Conservation (phyloP, 2,329 filamentous ascomycete species). For the Talaromyces verruculosus region DNA sequence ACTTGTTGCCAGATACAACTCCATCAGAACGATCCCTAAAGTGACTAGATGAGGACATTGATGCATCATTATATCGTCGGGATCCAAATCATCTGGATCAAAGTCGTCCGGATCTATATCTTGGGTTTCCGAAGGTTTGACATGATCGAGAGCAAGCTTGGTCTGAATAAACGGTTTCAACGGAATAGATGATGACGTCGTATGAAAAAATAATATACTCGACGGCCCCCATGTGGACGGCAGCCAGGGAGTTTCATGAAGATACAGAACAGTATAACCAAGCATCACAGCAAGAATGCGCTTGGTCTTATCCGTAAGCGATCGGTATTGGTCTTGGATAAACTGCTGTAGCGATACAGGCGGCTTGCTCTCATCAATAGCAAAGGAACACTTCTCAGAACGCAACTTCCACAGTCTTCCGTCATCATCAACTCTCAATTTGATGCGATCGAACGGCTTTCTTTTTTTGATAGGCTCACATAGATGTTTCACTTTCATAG, state of each 20-base stretch:
- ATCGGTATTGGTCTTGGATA: constrained; percentile 9
- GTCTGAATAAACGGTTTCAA: constrained; percentile 19
- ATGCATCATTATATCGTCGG: constrained; percentile 12
- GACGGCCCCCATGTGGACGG: background rate
- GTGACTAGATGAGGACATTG: constrained; percentile 18
- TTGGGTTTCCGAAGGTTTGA: background rate
- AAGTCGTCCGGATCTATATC: background rate
- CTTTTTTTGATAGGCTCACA: constrained; percentile 17
- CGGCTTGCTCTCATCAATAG: constrained; percentile 9
- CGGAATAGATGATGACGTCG: constrained; percentile 14
- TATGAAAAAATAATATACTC: constrained; percentile 15
- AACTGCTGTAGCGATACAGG: constrained; percentile 17
- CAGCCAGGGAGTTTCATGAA: constrained; percentile 17
- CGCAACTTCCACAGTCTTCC: constrained; percentile 14
- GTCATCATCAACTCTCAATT: constrained; percentile 12
- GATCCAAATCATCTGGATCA: constrained; percentile 10
- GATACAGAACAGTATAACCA: constrained; percentile 10
- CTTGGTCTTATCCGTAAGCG: constrained; percentile 16
- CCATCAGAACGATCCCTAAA: constrained; percentile 17
- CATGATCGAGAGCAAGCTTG: background rate
- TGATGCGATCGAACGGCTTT: constrained; percentile 8
- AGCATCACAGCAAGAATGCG: constrained; percentile 15
- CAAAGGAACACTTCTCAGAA: constrained; percentile 12
- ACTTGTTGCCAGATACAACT: constrained; percentile 14
- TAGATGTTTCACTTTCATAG: constrained; percentile 7